Conservation (phyloP, 2,329 filamentous ascomycete genomes). For the Blastomyces gilchristii region DNA sequence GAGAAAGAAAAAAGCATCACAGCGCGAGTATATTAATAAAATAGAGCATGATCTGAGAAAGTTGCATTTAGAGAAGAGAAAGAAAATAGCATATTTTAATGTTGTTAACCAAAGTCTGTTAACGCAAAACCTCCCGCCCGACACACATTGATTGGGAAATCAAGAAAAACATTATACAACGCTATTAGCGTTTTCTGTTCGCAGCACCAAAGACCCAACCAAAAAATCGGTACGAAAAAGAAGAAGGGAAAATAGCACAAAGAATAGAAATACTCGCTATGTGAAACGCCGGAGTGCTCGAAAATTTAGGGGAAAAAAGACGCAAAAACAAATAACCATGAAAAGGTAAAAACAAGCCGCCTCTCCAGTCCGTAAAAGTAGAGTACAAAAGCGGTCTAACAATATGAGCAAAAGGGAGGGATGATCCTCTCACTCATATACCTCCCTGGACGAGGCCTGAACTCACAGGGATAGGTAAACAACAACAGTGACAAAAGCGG, state of each 20-base stretch:
- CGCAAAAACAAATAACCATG: not conserved
- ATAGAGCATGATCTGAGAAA: not conserved
- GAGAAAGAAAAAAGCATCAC: not conserved
- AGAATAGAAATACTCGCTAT: conserved; percentile 14
- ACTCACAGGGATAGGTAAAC: not conserved
- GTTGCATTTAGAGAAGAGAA: not conserved
- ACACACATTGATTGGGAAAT: not conserved
- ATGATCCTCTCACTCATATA: not conserved
- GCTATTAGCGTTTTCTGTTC: not conserved
- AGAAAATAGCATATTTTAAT: not conserved
- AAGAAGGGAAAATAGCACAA: conserved; percentile 14
- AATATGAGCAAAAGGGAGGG: not conserved
- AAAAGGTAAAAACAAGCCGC: not conserved
- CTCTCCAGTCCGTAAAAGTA: conserved; percentile 1
- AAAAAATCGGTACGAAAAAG: conserved; percentile 15
- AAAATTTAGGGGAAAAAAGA: not conserved
- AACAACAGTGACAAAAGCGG: not conserved
- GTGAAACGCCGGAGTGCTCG: conserved; percentile 8
- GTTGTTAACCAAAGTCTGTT: not conserved
- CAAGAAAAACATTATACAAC: not conserved
- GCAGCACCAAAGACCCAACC: not conserved
- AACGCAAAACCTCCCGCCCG: not conserved
- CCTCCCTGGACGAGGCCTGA: not conserved
- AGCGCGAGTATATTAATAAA: not conserved
- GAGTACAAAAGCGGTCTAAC: conserved; percentile 5